Conservation (phyloP, 2,329 filamentous ascomycete species). For the Aurifilum marmelostoma region DNA sequence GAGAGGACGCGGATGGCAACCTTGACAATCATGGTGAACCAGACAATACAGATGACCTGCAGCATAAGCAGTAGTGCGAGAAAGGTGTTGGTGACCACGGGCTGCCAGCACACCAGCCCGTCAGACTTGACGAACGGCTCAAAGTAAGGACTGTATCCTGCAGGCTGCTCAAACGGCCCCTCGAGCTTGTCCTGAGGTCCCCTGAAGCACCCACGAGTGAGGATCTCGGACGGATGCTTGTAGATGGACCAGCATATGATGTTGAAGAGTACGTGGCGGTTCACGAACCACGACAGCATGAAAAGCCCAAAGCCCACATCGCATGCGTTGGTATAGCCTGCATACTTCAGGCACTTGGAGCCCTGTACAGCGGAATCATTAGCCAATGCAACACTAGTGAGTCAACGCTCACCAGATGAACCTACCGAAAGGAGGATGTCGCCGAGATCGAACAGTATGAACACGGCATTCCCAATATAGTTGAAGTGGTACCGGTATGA, state of each 20-base stretch:
- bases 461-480: constrained; percentile 83
- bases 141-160: constrained; percentile 63
- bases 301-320: constrained; percentile 85
- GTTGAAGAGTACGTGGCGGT: constrained; percentile 80
- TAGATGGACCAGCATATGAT: constrained; percentile 83
- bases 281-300: constrained; percentile 80
- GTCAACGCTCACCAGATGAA: background rate
- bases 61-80: constrained; percentile 75
- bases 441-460: constrained; percentile 92
- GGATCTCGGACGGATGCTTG: constrained; percentile 62
- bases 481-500: constrained; percentile 89
- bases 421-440: constrained; percentile 85
- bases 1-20: constrained; percentile 80
- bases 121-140: constrained; percentile 74
- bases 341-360: constrained; percentile 93
- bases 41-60: constrained; percentile 77
- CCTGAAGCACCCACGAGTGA: constrained; percentile 73
- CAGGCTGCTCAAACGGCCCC: constrained; percentile 55
- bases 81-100: constrained; percentile 75
- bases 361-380: constrained; percentile 53
- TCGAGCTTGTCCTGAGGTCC: constrained; percentile 58
- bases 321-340: constrained; percentile 74
- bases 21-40: constrained; percentile 87
- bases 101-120: constrained; percentile 79
- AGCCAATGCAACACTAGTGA: constrained; percentile 7